Conservation (phyloP, 2,329 filamentous ascomycete species). For the Aspergillus thermomutatus region DNA sequence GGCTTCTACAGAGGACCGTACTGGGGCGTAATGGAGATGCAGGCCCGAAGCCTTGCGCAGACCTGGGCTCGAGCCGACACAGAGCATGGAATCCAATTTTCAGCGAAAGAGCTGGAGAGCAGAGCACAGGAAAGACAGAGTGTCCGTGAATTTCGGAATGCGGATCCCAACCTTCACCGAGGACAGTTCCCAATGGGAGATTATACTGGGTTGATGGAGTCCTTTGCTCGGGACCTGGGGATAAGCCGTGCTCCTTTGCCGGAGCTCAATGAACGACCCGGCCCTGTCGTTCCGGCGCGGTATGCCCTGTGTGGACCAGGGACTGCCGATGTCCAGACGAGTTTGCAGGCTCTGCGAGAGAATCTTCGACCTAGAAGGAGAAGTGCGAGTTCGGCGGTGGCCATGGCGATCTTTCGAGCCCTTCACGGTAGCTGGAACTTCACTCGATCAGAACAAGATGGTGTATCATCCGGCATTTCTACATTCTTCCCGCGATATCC, state of each 20-base stretch:
- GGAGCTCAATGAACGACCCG: conserved; percentile 32
- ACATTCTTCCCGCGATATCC: conserved; percentile 61
- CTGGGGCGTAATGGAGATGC: conserved; percentile 86
- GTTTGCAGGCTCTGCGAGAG: conserved; percentile 45
- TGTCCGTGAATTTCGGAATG: conserved; percentile 20
- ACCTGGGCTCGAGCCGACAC: conserved; percentile 50
- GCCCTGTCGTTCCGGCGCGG: conserved; percentile 52
- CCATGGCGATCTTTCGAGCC: conserved; percentile 66
- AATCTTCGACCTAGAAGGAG: conserved; percentile 36
- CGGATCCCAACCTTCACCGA: conserved; percentile 30
- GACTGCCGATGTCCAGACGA: conserved; percentile 40
- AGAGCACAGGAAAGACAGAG: conserved; percentile 21
- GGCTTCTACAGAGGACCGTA: conserved; percentile 82
- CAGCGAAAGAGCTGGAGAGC: conserved; percentile 17
- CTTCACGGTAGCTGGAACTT: conserved; percentile 69
- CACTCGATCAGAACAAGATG: conserved; percentile 45
- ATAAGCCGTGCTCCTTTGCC: conserved; percentile 45
- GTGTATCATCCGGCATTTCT: conserved; percentile 58
- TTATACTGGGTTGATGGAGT: conserved; percentile 72
- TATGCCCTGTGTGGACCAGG: conserved; percentile 34
- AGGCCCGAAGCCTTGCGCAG: conserved; percentile 65
- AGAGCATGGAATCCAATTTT: not conserved
- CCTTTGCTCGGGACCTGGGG: conserved; percentile 59
- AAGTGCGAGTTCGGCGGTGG: conserved; percentile 53
- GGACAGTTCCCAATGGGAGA: conserved; percentile 81